Base-by-base conservation (phyloP, 2,329 filamentous ascomycete species). In the Celoporthe dispersa region DNA sequence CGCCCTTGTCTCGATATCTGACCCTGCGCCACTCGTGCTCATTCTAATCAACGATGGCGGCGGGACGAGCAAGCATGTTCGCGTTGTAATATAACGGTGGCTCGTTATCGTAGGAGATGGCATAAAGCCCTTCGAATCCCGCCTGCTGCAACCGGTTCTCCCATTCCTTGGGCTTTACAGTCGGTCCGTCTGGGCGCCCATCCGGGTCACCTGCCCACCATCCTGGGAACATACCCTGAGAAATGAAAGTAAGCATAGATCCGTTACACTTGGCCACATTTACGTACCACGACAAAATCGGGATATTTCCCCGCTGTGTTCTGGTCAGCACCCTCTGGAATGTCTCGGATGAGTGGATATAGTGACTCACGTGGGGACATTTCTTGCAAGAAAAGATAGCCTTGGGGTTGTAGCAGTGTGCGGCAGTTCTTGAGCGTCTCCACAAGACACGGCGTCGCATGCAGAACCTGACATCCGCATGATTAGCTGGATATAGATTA, bases 361-460 rank as follows among this genome's bases (percentile, higher is more conserved):
- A 2, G 7, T 48, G 44, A 48, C 44, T 48, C 44, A 48, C 44
- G 44, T 11, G 44, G 44, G 8, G 44, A 48, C 44, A 48, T 48
- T 48, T 48, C 44, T 48, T 48, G 44, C 44, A 48, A n/a, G 44
- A 48, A 48, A 48, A 48, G 44, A 48, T 48, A 48, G 44, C 44
- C 44, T 48, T 48, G 6, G 22, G 44, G 44, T 9, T 48, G 44
- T 48, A 48, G 44, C 22, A 48, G n/a, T 9, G 44, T n/a, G 44
- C 44, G 44, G 44, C 44, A 48, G 44, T 48, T 48, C 19, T 48
- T n/a, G 5, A 48, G 44, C 44, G 44, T 48, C 22, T 48, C 44
- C 44, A 48, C 44, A 7, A 48, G 22, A 22, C 44, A 48, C 8
- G 44, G 44, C 11, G 44, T 48, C 44, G 44, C 44, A 9, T 48